Conservation (phyloP, 1,139 yeast species). For the Yamadazyma spencermartinsiae region DNA sequence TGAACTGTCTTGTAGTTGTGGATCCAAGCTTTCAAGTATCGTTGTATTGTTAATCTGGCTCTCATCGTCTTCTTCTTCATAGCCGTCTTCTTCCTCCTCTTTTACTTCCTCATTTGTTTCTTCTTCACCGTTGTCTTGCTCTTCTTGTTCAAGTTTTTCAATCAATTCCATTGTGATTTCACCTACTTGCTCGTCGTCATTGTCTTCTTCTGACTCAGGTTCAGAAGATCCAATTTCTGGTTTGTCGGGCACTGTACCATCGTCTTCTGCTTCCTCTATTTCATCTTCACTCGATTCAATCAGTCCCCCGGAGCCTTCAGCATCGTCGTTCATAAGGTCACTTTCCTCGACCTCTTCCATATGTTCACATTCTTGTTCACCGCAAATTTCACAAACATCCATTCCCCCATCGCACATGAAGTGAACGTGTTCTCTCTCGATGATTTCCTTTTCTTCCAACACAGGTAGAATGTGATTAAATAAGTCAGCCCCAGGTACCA, state of each 20-base stretch:
- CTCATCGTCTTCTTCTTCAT: slow-evolving; percentile 27
- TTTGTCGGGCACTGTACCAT: slow-evolving; percentile 19
- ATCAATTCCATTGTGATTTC: slow-evolving; percentile 42
- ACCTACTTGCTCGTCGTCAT: slow-evolving; percentile 11
- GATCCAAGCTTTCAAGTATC: background rate
- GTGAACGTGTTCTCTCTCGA: slow-evolving; percentile 60
- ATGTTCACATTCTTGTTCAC: slow-evolving; percentile 61
- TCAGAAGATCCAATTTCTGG: slow-evolving; percentile 24
- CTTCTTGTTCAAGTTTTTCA: slow-evolving; percentile 28
- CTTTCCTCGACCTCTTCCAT: slow-evolving; percentile 34
- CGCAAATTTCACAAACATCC: slow-evolving; percentile 74
- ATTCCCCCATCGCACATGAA: slow-evolving; percentile 69
- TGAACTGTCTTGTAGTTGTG: slow-evolving; percentile 34
- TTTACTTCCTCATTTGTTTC: slow-evolving; percentile 27
- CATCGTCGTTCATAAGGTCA: slow-evolving; percentile 24
- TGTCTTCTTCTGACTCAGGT: slow-evolving; percentile 15
- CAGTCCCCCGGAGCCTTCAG: slow-evolving; percentile 15
- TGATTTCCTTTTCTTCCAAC: slow-evolving; percentile 13
- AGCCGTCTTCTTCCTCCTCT: slow-evolving; percentile 21
- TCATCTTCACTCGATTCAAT: slow-evolving; percentile 13
- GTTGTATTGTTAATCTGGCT: slow-evolving; percentile 27
- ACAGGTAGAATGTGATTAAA: slow-evolving; percentile 67
- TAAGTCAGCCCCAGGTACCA: slow-evolving; percentile 90
- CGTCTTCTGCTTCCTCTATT: slow-evolving; percentile 10
- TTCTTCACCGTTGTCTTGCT: slow-evolving; percentile 3